Base-by-base conservation (phyloP, 345 rosid species). In the Corchorus olitorius region DNA sequence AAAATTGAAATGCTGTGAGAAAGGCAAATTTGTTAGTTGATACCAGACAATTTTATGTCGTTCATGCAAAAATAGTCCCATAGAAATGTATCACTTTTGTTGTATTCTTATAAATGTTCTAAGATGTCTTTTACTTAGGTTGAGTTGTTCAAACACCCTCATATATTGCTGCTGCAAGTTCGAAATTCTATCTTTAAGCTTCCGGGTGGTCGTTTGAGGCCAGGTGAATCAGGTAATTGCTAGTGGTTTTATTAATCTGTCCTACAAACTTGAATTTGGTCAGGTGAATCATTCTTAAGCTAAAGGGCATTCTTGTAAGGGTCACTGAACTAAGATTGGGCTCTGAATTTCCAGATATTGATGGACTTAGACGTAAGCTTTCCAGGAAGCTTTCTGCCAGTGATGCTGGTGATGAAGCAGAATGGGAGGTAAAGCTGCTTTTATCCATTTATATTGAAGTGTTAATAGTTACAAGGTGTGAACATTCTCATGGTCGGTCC, bases 101-200 rank as follows among this genome's bases (percentile, higher is more conserved):
- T 12, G 49, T 69, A 22, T 58, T 67, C 52, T 10, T 19, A 20
- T 45, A 60, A 45, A 67, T 69, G 22, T 35, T 66, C 43, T 37
- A 59, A 41, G 45, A 53, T 54, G 58, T 16, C 9, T 11, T 33
- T 37, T 13, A 34, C 81, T 86, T 84, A 93, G 97, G 96, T 95
- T 53, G 98, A 93, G 77, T 80, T 95, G 83, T 93, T 90, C 87
- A 89, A 91, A 72, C 98, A 90, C 67, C 96, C 98, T 22, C 99
- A 95, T 86, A 48, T 95, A 8, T 70, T 93, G 80, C 82, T 93
- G 75, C 81, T 95, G 85, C 97, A 93, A 83, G 67, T 83, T 65
- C 85, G 83, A 79, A 95, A 93, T 82, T 85, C 92, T 48, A 69
- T 77, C 80, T 90, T 88, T 75, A 88, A 85, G 88, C 96, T 95